phyloP scores from a whole-genome alignment of 2,329 filamentous ascomycete species.

The Bipolaris bicolor region DNA sequence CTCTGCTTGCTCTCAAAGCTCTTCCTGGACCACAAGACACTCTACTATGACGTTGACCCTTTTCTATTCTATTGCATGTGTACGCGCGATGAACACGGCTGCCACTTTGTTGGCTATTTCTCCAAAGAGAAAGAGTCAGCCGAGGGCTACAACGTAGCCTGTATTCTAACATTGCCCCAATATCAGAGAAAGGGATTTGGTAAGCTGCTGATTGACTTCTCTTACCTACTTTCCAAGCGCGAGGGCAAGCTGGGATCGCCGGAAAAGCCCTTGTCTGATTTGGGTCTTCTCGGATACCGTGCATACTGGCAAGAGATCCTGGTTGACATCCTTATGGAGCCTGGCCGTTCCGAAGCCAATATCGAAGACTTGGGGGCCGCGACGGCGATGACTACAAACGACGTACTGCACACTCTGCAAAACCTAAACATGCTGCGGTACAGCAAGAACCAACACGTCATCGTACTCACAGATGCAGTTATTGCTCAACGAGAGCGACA shows the following conservation, averaged over 20 bases:
- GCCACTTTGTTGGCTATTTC: conserved; percentile 97
- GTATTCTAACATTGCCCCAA: conserved; percentile 94
- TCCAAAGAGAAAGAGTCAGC: conserved; percentile 98
- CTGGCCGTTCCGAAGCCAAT: conserved; percentile 70
- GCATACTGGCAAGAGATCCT: conserved; percentile 98
- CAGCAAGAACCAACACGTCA: conserved; percentile 94
- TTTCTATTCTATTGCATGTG: conserved; percentile 99
- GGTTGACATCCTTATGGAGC: conserved; percentile 77
- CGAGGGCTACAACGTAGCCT: conserved; percentile 96
- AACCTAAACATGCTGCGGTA: conserved; percentile 95
- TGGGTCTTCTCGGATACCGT: conserved; percentile 90
- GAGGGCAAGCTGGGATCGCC: conserved; percentile 95
- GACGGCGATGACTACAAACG: conserved; percentile 94
- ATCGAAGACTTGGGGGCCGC: conserved; percentile 82
- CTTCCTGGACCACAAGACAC: conserved; percentile 96
- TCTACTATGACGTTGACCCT: conserved; percentile 99
- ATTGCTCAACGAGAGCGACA: conserved; percentile 72
- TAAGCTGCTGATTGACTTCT: conserved; percentile 92
- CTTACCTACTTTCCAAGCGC: conserved; percentile 93
- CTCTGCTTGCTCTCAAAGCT: conserved; percentile 93
- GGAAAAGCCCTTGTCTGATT: conserved; percentile 93
- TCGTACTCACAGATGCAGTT: conserved; percentile 86
- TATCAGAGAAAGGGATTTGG: conserved; percentile 96
- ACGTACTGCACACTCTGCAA: conserved; percentile 93
- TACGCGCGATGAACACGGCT: conserved; percentile 83